phyloP scores from a whole-genome alignment of 2,329 filamentous ascomycete species.

The Penicillium italicum region DNA sequence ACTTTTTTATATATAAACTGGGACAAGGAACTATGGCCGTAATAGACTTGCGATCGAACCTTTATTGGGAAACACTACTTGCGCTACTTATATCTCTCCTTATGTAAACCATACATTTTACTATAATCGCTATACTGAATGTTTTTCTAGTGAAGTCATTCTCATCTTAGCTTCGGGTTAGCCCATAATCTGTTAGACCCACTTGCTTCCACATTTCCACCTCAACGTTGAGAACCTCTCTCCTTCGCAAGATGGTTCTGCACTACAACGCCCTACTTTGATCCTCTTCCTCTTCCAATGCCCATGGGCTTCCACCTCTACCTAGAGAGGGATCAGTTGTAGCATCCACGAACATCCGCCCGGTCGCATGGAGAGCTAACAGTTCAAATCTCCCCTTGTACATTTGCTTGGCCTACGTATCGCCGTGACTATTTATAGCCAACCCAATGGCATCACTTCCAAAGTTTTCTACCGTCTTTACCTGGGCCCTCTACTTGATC shows the following conservation, averaged over 20 bases:
- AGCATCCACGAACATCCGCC: not conserved
- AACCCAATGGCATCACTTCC: slow-evolving; percentile 24
- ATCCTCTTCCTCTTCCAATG: not conserved
- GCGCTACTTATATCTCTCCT: too few relatives aligned
- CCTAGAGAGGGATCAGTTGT: not conserved
- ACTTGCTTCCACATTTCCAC: slow-evolving; percentile 1
- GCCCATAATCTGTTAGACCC: slow-evolving; percentile 3
- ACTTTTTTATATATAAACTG: too few relatives aligned
- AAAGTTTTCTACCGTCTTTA: slow-evolving; percentile 32
- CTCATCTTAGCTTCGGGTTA: not conserved
- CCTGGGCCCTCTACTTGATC: slow-evolving; percentile 36
- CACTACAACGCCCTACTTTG: not conserved
- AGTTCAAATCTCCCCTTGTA: not conserved
- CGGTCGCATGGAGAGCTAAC: not conserved
- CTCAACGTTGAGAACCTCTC: not conserved
- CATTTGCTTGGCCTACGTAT: not conserved
- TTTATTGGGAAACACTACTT: too few relatives aligned
- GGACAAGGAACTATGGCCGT: too few relatives aligned
- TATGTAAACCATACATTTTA: too few relatives aligned
- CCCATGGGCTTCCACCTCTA: not conserved
- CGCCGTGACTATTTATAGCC: not conserved
- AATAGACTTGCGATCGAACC: too few relatives aligned
- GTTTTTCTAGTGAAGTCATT: too few relatives aligned
- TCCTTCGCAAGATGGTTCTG: slow-evolving; percentile 5
- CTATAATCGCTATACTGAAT: too few relatives aligned